Percentiles rank a stretch among this genome's conserved stretches.
Conservation (phyloP, 371 early-diverging fungal species). For the Mortierella sp. region DNA sequence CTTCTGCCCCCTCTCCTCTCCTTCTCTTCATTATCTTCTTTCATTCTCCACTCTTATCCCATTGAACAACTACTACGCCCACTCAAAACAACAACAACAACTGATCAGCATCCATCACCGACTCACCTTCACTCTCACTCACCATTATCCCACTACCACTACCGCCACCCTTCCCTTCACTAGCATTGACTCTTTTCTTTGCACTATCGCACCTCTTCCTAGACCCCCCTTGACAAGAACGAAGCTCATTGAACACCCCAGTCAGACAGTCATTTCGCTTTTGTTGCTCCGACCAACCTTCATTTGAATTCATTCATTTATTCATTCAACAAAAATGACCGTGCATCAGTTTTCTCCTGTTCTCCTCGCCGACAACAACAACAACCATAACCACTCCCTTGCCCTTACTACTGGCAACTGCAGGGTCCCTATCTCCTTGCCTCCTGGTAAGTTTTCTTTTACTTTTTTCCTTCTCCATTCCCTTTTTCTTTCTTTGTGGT, state of each 20-base stretch:
- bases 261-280: neutral
- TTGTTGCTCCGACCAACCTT: slow-evolving; percentile 19
- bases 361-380: neutral
- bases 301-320: too few relatives aligned
- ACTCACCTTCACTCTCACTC: neutral
- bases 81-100: neutral
- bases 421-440: slow-evolving; percentile 14
- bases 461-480: neutral
- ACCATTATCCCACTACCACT: neutral
- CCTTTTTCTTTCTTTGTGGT: neutral
- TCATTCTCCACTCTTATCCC: neutral
- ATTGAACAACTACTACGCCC: neutral
- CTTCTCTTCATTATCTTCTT: neutral
- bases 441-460: slow-evolving; percentile 29
- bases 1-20: neutral
- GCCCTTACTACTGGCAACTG: neutral
- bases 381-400: neutral
- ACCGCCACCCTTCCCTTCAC: neutral
- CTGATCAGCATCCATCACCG: neutral
- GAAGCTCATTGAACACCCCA: neutral
- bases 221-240: neutral
- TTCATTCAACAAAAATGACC: slow-evolving; percentile 5
- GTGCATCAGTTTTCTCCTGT: slow-evolving; percentile 4
- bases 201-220: neutral
- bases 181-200: neutral